These are phyloP conservation scores for Lenzites betulinus DNA, from an alignment of 768 basidiomycete genomes.

Conservation along the genomic window DNA sequence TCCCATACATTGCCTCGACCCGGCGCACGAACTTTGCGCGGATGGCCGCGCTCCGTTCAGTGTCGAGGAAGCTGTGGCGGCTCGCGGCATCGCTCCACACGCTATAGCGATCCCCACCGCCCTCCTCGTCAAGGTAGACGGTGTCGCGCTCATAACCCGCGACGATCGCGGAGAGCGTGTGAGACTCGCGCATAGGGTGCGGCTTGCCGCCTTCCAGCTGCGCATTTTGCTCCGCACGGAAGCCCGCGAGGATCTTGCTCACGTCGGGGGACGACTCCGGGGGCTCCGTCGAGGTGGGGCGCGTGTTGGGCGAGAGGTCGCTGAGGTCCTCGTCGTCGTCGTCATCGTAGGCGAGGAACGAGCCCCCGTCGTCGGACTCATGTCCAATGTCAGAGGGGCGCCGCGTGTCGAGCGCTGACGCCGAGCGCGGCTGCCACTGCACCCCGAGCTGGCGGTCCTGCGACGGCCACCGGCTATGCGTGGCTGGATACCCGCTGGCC, in stretches of 20 bases:
- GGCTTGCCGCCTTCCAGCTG: neutral
- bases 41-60: slow-evolving; percentile 51
- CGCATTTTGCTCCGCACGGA: slow-evolving; percentile 11
- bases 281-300: slow-evolving; percentile 7
- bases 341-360: slow-evolving; percentile 20
- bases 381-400: neutral
- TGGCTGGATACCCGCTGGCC: slow-evolving; percentile 15
- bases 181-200: slow-evolving; percentile 5
- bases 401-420: slow-evolving; percentile 21
- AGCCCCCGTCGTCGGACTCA: slow-evolving; percentile 9
- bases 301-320: slow-evolving; percentile 12
- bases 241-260: slow-evolving; percentile 11
- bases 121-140: slow-evolving; percentile 21
- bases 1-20: slow-evolving; percentile 55
- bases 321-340: slow-evolving; percentile 18
- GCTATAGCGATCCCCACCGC: slow-evolving; percentile 45
- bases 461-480: slow-evolving; percentile 18
- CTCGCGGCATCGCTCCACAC: slow-evolving; percentile 44
- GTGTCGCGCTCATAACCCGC: slow-evolving; percentile 20
- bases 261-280: slow-evolving; percentile 18
- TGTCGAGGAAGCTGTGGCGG: slow-evolving; percentile 54
- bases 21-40: slow-evolving; percentile 51
- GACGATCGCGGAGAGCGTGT: slow-evolving; percentile 19
- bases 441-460: slow-evolving; percentile 18
- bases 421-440: slow-evolving; percentile 29